Evolutionary conservation across 345 rosid genomes (phyloP).

Genomic region (Geranium brycei): DNA sequence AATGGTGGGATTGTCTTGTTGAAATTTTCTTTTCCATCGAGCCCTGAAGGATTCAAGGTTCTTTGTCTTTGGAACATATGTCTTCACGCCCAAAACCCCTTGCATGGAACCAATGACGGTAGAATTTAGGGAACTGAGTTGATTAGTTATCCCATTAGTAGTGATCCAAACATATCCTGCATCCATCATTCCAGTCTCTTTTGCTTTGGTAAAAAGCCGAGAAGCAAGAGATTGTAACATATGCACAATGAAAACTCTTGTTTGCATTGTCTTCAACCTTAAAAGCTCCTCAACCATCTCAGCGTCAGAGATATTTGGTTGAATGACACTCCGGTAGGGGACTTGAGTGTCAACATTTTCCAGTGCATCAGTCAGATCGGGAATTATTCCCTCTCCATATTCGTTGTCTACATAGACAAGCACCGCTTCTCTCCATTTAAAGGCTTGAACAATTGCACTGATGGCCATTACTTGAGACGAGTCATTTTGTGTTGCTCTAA

Average conservation of each 20-base stretch:
- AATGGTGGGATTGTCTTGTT: slow-evolving; percentile 6
- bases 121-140: slow-evolving; percentile 1
- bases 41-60: slow-evolving; percentile 9
- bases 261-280: slow-evolving; percentile 39
- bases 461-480: neutral
- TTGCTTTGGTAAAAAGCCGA: slow-evolving; percentile 25
- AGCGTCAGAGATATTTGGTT: slow-evolving; percentile 21
- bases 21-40: slow-evolving; percentile 23
- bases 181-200: slow-evolving; percentile 41
- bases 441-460: slow-evolving; percentile 1
- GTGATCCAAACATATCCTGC: slow-evolving; percentile 49
- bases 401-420: slow-evolving; percentile 27
- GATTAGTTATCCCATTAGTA: slow-evolving; percentile 15
- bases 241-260: slow-evolving; percentile 44
- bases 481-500: neutral
- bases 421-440: slow-evolving; percentile 29
- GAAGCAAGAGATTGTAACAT: slow-evolving; percentile 22
- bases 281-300: slow-evolving; percentile 25
- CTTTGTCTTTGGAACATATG: slow-evolving; percentile 11
- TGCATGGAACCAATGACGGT: slow-evolving; percentile 17
- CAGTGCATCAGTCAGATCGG: slow-evolving; percentile 25
- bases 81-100: slow-evolving; percentile 26
- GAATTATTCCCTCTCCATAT: slow-evolving; percentile 29
- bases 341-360: slow-evolving; percentile 12
- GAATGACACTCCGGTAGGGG: slow-evolving; percentile 20